phyloP scores from a whole-genome alignment of 1,139 yeast species.

The Nadsonia commutata region DNA sequence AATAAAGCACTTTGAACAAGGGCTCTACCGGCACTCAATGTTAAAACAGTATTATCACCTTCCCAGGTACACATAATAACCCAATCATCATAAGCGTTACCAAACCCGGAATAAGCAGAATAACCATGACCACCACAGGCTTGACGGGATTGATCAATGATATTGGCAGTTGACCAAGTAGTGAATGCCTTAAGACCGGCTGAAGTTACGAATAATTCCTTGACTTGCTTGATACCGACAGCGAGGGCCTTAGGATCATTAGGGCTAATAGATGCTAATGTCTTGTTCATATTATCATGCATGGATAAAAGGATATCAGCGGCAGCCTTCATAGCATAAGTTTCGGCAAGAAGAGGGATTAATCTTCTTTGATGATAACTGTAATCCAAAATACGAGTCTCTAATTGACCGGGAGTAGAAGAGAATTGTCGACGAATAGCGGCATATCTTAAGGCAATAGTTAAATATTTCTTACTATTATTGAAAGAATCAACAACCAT shows the following conservation, averaged over 20 bases:
- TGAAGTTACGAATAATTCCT: slow-evolving; percentile 69
- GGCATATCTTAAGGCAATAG: slow-evolving; percentile 79
- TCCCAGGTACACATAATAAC: slow-evolving; percentile 97
- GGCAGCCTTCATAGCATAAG: slow-evolving; percentile 66
- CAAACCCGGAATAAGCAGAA: slow-evolving; percentile 79
- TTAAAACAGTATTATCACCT: slow-evolving; percentile 83
- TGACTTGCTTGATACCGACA: slow-evolving; percentile 51
- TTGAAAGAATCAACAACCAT: slow-evolving; percentile 82
- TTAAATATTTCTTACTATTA: slow-evolving; percentile 62
- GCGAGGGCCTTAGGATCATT: slow-evolving; percentile 19
- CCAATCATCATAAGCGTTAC: slow-evolving; percentile 82
- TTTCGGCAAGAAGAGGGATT: slow-evolving; percentile 63
- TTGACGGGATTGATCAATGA: slow-evolving; percentile 82
- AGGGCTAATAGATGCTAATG: slow-evolving; percentile 34
- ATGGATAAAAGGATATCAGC: slow-evolving; percentile 49
- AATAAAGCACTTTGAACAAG: slow-evolving; percentile 23
- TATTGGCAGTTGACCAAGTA: slow-evolving; percentile 70
- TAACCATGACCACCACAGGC: slow-evolving; percentile 98
- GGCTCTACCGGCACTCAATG: slow-evolving; percentile 58
- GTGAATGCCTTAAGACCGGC: slow-evolving; percentile 83
- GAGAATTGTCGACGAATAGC: slow-evolving; percentile 83
- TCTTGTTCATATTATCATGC: slow-evolving; percentile 32
- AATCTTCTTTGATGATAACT: slow-evolving; percentile 79
- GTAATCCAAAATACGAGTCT: slow-evolving; percentile 48
- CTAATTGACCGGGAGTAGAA: slow-evolving; percentile 24